Conservation (phyloP, 441 rosid species). For the Gossypium lobatum region DNA sequence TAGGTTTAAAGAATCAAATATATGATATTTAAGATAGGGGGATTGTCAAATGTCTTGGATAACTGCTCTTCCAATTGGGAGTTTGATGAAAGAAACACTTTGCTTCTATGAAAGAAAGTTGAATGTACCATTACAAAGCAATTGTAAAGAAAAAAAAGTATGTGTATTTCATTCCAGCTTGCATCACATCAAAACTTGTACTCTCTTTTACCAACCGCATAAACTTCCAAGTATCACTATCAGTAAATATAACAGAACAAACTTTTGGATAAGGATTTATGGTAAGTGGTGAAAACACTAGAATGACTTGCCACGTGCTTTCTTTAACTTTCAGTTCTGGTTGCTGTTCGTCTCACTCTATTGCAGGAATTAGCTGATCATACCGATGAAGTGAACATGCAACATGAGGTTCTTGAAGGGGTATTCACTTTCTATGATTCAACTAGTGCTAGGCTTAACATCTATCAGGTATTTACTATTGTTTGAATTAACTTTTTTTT, state of each 20-base stretch:
- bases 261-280: not conserved
- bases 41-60: not conserved
- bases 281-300: not conserved
- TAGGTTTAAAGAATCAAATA: not conserved
- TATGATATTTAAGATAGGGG: not conserved
- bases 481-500: not conserved
- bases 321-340: not conserved
- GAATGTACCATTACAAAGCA: not conserved
- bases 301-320: not conserved
- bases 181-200: not conserved
- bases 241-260: not conserved
- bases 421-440: constrained; percentile 87
- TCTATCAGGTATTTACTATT: constrained; percentile 66
- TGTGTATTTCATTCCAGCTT: not conserved
- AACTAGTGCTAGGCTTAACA: constrained; percentile 62
- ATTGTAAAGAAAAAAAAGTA: not conserved
- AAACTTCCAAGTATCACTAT: not conserved
- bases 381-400: constrained; percentile 63
- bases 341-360: constrained; percentile 9
- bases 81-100: not conserved
- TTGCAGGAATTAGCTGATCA: constrained; percentile 83
- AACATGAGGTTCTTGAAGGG: constrained; percentile 78
- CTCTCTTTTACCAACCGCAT: not conserved
- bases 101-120: not conserved
- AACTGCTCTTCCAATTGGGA: not conserved